Percentiles rank a stretch among this genome's conserved stretches.
phyloP scores from a whole-genome alignment of 768 basidiomycete species.

The Gymnopilus junonius region DNA sequence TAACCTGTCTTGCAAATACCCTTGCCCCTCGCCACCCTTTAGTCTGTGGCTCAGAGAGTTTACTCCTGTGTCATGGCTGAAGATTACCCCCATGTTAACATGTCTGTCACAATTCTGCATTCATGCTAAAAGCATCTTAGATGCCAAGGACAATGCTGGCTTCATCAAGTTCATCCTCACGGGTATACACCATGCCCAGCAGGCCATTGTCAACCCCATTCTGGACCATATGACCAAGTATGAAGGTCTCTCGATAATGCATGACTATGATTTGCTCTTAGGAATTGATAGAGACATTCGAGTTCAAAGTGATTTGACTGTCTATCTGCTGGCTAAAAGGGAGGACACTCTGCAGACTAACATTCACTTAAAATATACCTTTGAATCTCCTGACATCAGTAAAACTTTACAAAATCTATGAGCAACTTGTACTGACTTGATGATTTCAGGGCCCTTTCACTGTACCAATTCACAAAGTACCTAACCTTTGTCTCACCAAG shows the following conservation, averaged over 20 bases:
- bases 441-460: conserved; percentile 6
- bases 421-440: neutral
- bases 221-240: neutral
- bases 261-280: conserved; percentile 28
- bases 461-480: conserved; percentile 27
- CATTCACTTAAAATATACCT: conserved; percentile 18
- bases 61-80: neutral
- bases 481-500: conserved; percentile 29
- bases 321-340: conserved; percentile 15
- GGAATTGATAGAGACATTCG: conserved; percentile 18
- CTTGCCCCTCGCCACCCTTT: neutral
- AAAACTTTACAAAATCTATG: neutral
- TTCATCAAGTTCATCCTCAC: conserved; percentile 22
- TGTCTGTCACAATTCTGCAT: neutral
- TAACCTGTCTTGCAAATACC: neutral
- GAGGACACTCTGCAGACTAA: conserved; percentile 21
- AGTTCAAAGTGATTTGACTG: neutral
- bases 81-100: neutral
- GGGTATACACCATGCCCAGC: conserved; percentile 9
- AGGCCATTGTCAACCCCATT: conserved; percentile 23
- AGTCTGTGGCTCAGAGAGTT: neutral
- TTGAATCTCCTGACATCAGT: neutral
- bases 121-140: neutral
- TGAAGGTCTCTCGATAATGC: neutral
- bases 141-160: neutral